Base-by-base conservation (phyloP, 176 grass and related monocot species). In the maize (Zea mays) region DNA sequence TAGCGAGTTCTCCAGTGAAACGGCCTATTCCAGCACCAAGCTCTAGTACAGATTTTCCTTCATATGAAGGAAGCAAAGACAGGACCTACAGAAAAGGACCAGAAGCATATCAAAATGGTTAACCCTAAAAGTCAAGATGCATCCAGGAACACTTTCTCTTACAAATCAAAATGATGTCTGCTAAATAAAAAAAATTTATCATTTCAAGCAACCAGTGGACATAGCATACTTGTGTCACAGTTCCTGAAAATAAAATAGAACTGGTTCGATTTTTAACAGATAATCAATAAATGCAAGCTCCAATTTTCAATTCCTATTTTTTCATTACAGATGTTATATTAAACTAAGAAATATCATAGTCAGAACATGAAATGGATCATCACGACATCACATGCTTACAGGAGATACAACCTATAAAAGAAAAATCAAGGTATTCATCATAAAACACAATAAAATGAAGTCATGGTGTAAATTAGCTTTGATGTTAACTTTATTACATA, bases 1-100 rank as follows among this genome's bases (percentile, higher is more conserved):
- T 89, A 20, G 83, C 92, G 46, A 99, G 79, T 77, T 99, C 96
- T 84, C 92, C 90, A 74, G 96, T 99, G 59, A 99, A 99, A 37
- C 96, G 85, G 46, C 96, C 96, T 42, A 99, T 99, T 76, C 96
- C 96, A 72, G 92, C 96, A 79, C 96, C 96, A 76, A 99, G 87
- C 81, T 99, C 96, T 74, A 99, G 75, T 58, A 99, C 78, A 69
- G 90, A 95, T 90, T 99, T 99, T 46, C 85, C 96, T 66, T 95
- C 75, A 64, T 89, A 95, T 55, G 87, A 52, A 58, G 96, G 96
- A 76, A 99, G 96, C 71, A 99, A 83, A 82, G 91, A 92, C n/a
- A 99, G 58, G 47, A 99, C 86, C 96, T 95, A 71, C 54, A 83
- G 13, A 61, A 73, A 6, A 72, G 20, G 33, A 10, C 38, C 60